Base-by-base conservation (phyloP, 1,139 yeast genomes). In the Pichia inconspicua region DNA sequence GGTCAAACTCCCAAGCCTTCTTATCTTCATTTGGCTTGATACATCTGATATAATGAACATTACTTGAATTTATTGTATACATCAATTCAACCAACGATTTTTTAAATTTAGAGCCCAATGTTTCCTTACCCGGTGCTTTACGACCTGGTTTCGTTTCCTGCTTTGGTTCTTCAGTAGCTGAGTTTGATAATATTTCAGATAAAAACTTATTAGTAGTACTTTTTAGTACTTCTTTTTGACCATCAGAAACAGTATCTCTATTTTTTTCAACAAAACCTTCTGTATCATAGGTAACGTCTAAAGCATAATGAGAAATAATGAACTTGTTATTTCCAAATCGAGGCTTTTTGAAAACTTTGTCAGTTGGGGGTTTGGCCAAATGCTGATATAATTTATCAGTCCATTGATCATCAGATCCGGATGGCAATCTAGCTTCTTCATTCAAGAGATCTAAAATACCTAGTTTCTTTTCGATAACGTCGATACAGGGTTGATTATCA, bases 261-360 rank as follows among this genome's bases (percentile, higher is more conserved):
- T 92, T 92, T 74, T 92, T 92, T 68, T 92, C 98, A 60, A 92
- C 85, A 64, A 92, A 92, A 2, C 98, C 97, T 53, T 88, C 97
- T 47, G 85, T 78, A 62, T 90, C 96, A 66, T 92, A 92, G 39
- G 89, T 71, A 41, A 92, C 98, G 61, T 92, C 97, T 65, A 88
- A 78, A 19, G 98, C 98, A 67, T 92, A 92, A 67, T 92, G 98
- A 55, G 86, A 77, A 49, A 92, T 95, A 54, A 90, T 80, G 58
- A 92, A 92, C 57, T 94, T 87, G 39, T 89, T 78, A 67, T 85
- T 90, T 25, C 97, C 97, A 64, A 92, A 88, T 62, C 97, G 79
- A 49, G 98, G 97, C 66, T 89, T 90, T 62, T 87, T 84, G 74
- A 90, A 92, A 30, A 84, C 90, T 58, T 77, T 74, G 58, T 83